phyloP scores from a whole-genome alignment of 108 stramenopile genomes.

The Cyclostephanos tholiformis region DNA sequence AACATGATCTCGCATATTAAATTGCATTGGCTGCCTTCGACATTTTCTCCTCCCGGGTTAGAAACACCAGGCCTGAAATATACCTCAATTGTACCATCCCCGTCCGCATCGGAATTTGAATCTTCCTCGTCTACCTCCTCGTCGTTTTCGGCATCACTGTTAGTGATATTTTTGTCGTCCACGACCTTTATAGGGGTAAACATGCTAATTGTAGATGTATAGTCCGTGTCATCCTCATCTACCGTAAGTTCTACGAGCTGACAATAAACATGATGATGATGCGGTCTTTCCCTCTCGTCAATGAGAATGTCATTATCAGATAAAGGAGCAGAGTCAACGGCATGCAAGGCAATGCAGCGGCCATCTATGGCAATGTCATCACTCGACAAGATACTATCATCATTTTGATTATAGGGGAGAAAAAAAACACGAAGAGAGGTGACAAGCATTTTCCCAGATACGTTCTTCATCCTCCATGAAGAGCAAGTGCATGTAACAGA shows the following conservation, averaged over 20 bases:
- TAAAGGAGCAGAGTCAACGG: constrained; percentile 46
- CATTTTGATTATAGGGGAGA: constrained; percentile 7
- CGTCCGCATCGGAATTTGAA: constrained; percentile 11
- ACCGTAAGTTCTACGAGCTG: constrained; percentile 24
- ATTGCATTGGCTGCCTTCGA: constrained; percentile 18
- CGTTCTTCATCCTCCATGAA: constrained; percentile 43
- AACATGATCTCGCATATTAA: constrained; percentile 59
- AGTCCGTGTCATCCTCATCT: constrained; percentile 27
- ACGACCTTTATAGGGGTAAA: constrained; percentile 10
- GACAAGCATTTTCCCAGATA: constrained; percentile 40
- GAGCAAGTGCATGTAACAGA: constrained; percentile 42
- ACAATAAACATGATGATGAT: constrained; percentile 41
- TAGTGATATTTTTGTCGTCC: constrained; percentile 48
- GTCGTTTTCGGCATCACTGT: constrained; percentile 26
- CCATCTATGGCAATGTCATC: constrained; percentile 69
- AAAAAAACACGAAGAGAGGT: constrained; percentile 51
- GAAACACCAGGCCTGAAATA: constrained; percentile 45
- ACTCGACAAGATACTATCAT: background rate
- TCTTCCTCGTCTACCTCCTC: constrained; percentile 12
- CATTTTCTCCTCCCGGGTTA: constrained; percentile 2
- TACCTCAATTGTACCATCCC: constrained; percentile 54
- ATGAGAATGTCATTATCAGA: background rate
- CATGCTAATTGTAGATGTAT: constrained; percentile 25
- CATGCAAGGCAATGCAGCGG: constrained; percentile 73
- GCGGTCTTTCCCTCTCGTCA: background rate